Evolutionary conservation across 257 asterid genomes (phyloP).

Genomic region (Primulina huaijiensis): DNA sequence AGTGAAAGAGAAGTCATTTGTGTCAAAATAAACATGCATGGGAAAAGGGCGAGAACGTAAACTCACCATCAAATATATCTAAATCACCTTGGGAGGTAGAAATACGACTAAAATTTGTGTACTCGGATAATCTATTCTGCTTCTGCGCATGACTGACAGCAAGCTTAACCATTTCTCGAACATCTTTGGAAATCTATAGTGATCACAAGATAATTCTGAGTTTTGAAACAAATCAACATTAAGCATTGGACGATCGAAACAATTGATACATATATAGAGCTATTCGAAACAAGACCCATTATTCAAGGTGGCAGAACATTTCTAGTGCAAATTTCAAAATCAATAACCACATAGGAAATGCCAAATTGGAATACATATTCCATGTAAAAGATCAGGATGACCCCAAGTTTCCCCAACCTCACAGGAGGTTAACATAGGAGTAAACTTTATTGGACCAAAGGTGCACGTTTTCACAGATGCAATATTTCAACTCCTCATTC

Average conservation of each 20-base stretch:
- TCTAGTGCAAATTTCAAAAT: neutral
- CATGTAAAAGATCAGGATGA: neutral
- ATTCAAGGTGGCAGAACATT: neutral
- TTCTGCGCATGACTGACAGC: slow-evolving; percentile 78
- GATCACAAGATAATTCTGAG: slow-evolving; percentile 23
- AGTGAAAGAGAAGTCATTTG: slow-evolving; percentile 7
- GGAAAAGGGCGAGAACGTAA: slow-evolving; percentile 2
- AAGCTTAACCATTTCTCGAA: slow-evolving; percentile 83
- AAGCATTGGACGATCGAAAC: neutral
- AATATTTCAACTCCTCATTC: neutral
- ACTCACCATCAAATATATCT: slow-evolving; percentile 93
- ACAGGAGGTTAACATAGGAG: neutral
- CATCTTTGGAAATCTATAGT: slow-evolving; percentile 68
- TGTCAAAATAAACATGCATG: slow-evolving; percentile 6
- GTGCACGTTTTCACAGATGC: neutral
- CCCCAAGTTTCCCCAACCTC: slow-evolving; percentile 4
- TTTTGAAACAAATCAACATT: slow-evolving; percentile 18
- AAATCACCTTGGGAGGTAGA: slow-evolving; percentile 61
- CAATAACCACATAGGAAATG: neutral
- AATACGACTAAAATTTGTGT: slow-evolving; percentile 72
- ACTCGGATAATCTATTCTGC: slow-evolving; percentile 64
- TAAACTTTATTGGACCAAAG: slow-evolving; percentile 3
- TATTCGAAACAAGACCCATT: neutral
- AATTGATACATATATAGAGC: neutral
- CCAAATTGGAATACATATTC: neutral